Percentiles rank a stretch among this genome's conserved stretches.
Evolutionary conservation across 495 filamentous ascomycete species (phyloP).

Genomic region (Pyronema domesticum): DNA sequence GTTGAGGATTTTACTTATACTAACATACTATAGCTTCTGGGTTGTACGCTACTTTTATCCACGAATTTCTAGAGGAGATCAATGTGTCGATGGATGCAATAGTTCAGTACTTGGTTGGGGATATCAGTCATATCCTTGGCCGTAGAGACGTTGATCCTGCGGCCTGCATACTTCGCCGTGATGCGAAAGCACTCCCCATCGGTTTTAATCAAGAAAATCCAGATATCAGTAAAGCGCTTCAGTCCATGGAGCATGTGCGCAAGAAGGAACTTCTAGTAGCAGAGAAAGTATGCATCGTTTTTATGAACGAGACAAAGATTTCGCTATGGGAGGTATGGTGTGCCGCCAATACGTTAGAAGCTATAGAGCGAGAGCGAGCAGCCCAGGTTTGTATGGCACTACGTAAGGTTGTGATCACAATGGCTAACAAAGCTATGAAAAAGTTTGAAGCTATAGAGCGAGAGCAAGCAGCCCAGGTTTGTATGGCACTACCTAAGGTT

Average conservation of each 20-base stretch:
- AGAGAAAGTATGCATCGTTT: slow-evolving; percentile 17
- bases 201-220: slow-evolving; percentile 18
- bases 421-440: too few relatives aligned
- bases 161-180: background rate
- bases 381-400: too few relatives aligned
- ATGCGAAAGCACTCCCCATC: slow-evolving; percentile 1
- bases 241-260: slow-evolving; percentile 4
- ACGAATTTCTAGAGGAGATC: slow-evolving; percentile 15
- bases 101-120: slow-evolving; percentile 14
- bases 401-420: too few relatives aligned
- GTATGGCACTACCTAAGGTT: too few relatives aligned
- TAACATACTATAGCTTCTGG: slow-evolving; percentile 10
- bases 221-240: slow-evolving; percentile 11
- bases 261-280: slow-evolving; percentile 9
- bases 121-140: slow-evolving; percentile 3
- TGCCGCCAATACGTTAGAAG: too few relatives aligned
- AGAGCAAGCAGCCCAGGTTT: too few relatives aligned
- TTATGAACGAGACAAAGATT: slow-evolving; percentile 12
- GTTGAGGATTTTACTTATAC: background rate
- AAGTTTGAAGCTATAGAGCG: too few relatives aligned
- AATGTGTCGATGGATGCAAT: slow-evolving; percentile 12
- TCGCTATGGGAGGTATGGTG: slow-evolving; percentile 15
- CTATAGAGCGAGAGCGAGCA: too few relatives aligned
- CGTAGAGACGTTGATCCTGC: slow-evolving; percentile 4
- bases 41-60: slow-evolving; percentile 17